These are phyloP conservation scores for Phaeotremella skinneri DNA, from an alignment of 768 basidiomycete genomes.

Conservation along the genomic window DNA sequence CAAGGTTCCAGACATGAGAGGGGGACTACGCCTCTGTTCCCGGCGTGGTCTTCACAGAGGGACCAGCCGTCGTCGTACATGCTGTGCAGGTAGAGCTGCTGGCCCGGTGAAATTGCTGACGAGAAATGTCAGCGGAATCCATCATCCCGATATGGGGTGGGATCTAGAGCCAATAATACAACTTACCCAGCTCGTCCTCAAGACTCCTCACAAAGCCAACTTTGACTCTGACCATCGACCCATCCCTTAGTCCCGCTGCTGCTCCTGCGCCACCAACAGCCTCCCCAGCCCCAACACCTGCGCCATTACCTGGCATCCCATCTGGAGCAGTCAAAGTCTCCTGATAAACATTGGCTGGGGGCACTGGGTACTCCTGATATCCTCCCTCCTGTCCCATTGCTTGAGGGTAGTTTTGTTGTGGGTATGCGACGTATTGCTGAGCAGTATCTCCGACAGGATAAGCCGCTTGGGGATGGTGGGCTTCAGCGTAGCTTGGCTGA, in stretches of 20 bases:
- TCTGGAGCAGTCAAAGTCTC: slow-evolving; percentile 1
- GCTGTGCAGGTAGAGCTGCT: slow-evolving; percentile 47
- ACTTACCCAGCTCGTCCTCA: slow-evolving; percentile 51
- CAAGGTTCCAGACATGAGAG: slow-evolving; percentile 44
- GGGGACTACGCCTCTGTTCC: slow-evolving; percentile 47
- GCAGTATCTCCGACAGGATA: not conserved
- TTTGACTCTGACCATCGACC: slow-evolving; percentile 44
- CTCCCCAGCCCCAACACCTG: slow-evolving; percentile 12
- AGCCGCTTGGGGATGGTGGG: slow-evolving; percentile 5
- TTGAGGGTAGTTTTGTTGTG: slow-evolving; percentile 9
- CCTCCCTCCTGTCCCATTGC: not conserved
- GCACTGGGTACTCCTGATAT: not conserved
- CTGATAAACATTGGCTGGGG: slow-evolving; percentile 1
- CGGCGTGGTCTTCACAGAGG: slow-evolving; percentile 45
- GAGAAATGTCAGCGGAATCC: slow-evolving; percentile 18
- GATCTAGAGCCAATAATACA: not conserved
- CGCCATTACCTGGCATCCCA: slow-evolving; percentile 5
- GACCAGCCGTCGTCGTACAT: slow-evolving; percentile 51
- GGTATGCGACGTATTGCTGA: slow-evolving; percentile 3
- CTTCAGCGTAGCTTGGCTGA: slow-evolving; percentile 4
- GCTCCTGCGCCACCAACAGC: slow-evolving; percentile 19
- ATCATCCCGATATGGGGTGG: not conserved
- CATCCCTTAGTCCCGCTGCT: slow-evolving; percentile 34
- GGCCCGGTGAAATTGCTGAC: slow-evolving; percentile 47
- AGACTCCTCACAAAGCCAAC: slow-evolving; percentile 47